phyloP scores from a whole-genome alignment of 495 filamentous ascomycete genomes.

The Xanthoparmelia taractica region DNA sequence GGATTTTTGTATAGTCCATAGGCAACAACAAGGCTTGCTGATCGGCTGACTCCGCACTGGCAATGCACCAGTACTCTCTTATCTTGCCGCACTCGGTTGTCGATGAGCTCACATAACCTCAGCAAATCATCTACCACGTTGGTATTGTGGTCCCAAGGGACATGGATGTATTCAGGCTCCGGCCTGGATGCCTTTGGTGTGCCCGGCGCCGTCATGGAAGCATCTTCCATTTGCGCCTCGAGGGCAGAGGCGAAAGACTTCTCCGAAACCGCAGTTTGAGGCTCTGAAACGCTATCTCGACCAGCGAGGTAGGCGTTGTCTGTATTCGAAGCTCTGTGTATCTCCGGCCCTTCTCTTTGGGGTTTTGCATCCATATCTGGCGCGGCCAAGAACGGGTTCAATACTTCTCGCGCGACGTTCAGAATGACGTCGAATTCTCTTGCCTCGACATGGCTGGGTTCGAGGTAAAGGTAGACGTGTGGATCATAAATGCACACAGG shows the following conservation, averaged over 20 bases:
- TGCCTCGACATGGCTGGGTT: conserved; percentile 81
- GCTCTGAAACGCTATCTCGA: conserved; percentile 45
- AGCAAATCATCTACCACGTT: conserved; percentile 84
- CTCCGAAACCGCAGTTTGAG: conserved; percentile 62
- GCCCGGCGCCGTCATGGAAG: conserved; percentile 40
- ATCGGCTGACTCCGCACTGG: conserved; percentile 91
- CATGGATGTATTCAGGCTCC: conserved; percentile 87
- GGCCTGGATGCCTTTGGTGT: conserved; percentile 50
- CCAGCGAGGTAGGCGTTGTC: conserved; percentile 6
- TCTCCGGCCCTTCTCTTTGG: conserved; percentile 24
- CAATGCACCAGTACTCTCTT: conserved; percentile 92
- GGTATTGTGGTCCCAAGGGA: conserved; percentile 96
- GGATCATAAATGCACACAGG: conserved; percentile 88
- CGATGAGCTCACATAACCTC: conserved; percentile 77
- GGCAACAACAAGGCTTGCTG: conserved; percentile 92
- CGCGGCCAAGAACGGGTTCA: conserved; percentile 63
- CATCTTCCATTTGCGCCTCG: conserved; percentile 39
- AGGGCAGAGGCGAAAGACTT: conserved; percentile 67
- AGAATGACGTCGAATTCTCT: conserved; percentile 83
- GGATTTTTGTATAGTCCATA: conserved; percentile 93
- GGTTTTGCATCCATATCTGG: conserved; percentile 31
- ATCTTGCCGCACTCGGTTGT: conserved; percentile 63
- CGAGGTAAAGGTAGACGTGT: conserved; percentile 86
- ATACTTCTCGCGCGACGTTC: conserved; percentile 91
- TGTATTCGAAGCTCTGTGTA: conserved; percentile 4